These are phyloP conservation scores for Cardamine occulta DNA, from an alignment of 345 rosid genomes.

Conservation along the genomic window DNA sequence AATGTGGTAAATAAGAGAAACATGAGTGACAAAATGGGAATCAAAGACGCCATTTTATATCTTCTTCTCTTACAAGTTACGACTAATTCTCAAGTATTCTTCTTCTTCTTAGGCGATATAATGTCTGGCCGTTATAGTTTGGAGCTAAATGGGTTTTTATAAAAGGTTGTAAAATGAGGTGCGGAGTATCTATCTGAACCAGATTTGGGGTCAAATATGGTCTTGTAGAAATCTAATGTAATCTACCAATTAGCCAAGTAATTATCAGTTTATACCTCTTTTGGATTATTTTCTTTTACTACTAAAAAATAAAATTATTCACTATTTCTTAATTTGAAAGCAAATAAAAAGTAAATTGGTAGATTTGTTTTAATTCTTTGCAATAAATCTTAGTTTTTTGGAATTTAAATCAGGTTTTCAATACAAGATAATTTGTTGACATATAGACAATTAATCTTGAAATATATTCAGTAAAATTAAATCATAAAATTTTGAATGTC, in stretches of 20 bases:
- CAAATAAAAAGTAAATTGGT: constrained; percentile 11
- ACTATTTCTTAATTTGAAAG: neutral
- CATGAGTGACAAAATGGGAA: constrained; percentile 15
- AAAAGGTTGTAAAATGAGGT: constrained; percentile 11
- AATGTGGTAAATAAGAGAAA: constrained; percentile 38
- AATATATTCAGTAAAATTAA: neutral
- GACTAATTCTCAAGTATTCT: neutral
- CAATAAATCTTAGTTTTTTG: neutral
- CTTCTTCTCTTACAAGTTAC: neutral
- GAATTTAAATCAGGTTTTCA: constrained; percentile 11
- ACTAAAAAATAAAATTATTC: neutral
- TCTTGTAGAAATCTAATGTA: constrained; percentile 2
- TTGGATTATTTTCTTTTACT: constrained; percentile 6
- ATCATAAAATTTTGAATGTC: neutral
- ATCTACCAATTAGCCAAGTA: constrained; percentile 28
- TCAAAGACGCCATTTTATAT: constrained; percentile 10
- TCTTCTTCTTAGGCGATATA: neutral
- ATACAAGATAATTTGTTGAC: constrained; percentile 14
- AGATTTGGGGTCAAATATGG: constrained; percentile 15
- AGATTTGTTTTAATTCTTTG: neutral
- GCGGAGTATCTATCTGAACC: neutral
- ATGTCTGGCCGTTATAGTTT: constrained; percentile 9
- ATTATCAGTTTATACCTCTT: neutral
- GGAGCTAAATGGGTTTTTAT: constrained; percentile 1
- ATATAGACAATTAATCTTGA: neutral